Evolutionary conservation across 768 basidiomycete genomes (phyloP), one percentile per base, ranked within the genome.

Genomic region (Podaxis sp.): DNA sequence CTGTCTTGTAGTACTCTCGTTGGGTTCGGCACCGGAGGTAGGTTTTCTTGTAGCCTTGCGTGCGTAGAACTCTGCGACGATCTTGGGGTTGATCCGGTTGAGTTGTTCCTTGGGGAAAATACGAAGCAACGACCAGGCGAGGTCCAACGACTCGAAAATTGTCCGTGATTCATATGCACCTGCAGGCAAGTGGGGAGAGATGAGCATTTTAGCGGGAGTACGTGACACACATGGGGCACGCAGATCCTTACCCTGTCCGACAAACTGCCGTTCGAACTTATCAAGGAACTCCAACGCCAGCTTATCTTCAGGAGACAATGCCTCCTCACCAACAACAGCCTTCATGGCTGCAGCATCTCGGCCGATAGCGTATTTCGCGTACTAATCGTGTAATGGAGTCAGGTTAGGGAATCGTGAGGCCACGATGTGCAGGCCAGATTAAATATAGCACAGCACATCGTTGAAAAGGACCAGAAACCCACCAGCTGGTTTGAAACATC

Each of bases 51-150:
- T 83, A 42, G 85, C 74, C 79, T 96, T 95, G 70, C 95, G 89
- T 51, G 84, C 89, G 71, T 97, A 97, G 75, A 90, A 97, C 77
- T 97, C 95, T 65, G 85, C 85, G 70, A 97, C 89, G 72, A 97
- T 96, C 87, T 94, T 94, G 70, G 95, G 95, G 73, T 88, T 95
- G 82, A 99, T 96, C 71, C 96, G 93, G 81, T 98, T 99, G 68
- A 99, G 84, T 76, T 95, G 93, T 78, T 98, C 96, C 77, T 96
- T 95, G 64, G 97, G 97, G 92, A 99, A 99, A 73, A 96, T 96
- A 68, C 97, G 90, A 68, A 99, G 83, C 57, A 99, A 78, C 24
- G 90, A 90, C 97, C 97, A 99, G 22, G 95, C 97, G 60, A 99
- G 83, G 78, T 99, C 97, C 49, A 99, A 85, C 56, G 95, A 96